These are phyloP conservation scores for Setaria viridis DNA, from an alignment of 202 grass and related monocot species.

Conservation along the genomic window DNA sequence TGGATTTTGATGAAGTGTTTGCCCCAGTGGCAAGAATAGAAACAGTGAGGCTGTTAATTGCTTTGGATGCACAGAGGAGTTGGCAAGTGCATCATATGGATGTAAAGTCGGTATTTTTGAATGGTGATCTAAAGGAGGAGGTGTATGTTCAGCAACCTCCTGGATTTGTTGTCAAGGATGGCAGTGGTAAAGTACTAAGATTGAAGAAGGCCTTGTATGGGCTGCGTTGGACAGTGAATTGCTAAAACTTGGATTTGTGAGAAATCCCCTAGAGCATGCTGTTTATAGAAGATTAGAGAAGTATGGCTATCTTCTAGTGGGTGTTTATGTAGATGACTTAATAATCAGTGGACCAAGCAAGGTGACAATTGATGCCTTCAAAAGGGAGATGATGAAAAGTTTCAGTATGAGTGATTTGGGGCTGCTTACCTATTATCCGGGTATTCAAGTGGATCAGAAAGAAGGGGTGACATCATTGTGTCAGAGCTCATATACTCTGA, in stretches of 20 bases:
- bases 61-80: too few species aligned
- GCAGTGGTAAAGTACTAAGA: background rate
- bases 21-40: too few species aligned
- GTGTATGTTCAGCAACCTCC: background rate
- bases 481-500: background rate
- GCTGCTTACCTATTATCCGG: background rate
- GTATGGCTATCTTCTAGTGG: rapidly evolving
- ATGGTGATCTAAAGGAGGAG: too few species aligned
- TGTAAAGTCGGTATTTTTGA: too few species aligned
- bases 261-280: background rate
- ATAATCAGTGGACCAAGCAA: background rate
- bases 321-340: background rate
- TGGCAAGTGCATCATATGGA: too few species aligned
- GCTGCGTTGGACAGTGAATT: background rate
- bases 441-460: background rate
- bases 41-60: too few species aligned
- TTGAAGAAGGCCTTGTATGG: background rate
- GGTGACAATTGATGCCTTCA: rapidly evolving
- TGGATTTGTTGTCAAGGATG: background rate
- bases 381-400: background rate
- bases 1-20: too few species aligned
- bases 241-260: rapidly evolving
- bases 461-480: background rate
- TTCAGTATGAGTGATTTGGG: background rate
- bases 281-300: rapidly evolving